These are phyloP conservation scores for Kuraishia cidri DNA, from an alignment of 805 yeast species.

Conservation along the genomic window DNA sequence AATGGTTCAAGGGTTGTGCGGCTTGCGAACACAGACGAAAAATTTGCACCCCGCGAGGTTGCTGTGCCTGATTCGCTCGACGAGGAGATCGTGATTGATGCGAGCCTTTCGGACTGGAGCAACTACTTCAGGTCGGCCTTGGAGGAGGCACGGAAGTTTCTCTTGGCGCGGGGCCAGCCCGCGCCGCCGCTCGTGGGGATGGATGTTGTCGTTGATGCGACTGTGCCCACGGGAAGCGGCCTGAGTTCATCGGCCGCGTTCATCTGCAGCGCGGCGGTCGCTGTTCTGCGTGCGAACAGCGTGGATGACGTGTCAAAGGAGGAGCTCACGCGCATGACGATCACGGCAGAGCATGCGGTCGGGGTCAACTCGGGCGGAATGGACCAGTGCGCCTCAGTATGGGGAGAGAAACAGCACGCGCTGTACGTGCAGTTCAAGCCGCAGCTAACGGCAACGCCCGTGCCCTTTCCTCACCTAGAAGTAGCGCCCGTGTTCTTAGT, in stretches of 20 bases:
- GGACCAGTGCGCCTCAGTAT: slow-evolving; percentile 70
- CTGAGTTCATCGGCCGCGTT: slow-evolving; percentile 67
- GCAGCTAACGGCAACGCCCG: slow-evolving; percentile 40
- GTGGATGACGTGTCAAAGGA: slow-evolving; percentile 26
- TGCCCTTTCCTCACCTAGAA: slow-evolving; percentile 38
- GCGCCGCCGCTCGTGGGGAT: slow-evolving; percentile 32
- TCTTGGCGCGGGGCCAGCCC: slow-evolving; percentile 11
- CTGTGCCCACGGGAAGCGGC: slow-evolving; percentile 68
- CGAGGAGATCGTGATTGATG: slow-evolving; percentile 42
- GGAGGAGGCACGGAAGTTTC: slow-evolving; percentile 45
- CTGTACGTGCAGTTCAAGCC: slow-evolving; percentile 57
- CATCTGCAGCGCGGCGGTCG: slow-evolving; percentile 54
- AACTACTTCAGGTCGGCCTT: slow-evolving; percentile 62
- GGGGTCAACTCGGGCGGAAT: slow-evolving; percentile 77
- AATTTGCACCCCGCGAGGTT: slow-evolving; percentile 25
- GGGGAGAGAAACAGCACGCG: slow-evolving; percentile 51
- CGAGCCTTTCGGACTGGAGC: slow-evolving; percentile 47
- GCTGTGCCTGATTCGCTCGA: slow-evolving; percentile 32
- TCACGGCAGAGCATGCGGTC: slow-evolving; percentile 58
- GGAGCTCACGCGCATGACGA: slow-evolving; percentile 50
- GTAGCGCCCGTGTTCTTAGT: slow-evolving; percentile 44
- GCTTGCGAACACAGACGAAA: slow-evolving; percentile 22
- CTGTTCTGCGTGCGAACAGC: slow-evolving; percentile 45
- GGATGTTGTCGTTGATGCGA: slow-evolving; percentile 47
- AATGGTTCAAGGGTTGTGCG: slow-evolving; percentile 8